These are phyloP conservation scores for Phytophthora sansomeana DNA, from an alignment of 352 stramenopile species.

Conservation along the genomic window DNA sequence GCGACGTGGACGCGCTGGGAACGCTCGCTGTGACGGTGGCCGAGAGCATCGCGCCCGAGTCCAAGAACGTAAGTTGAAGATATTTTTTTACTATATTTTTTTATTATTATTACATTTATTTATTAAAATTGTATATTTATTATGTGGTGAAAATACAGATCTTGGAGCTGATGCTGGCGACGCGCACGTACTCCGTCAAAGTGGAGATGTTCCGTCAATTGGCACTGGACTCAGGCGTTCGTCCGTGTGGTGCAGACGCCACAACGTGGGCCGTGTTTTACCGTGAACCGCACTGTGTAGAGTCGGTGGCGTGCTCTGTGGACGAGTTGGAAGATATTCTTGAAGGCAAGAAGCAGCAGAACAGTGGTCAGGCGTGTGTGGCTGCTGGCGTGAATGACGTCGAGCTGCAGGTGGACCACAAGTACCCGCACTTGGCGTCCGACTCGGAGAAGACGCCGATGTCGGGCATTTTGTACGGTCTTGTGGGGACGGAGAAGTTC, in stretches of 20 bases:
- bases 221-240: constrained; percentile 72
- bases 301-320: constrained; percentile 68
- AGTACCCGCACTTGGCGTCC: constrained; percentile 56
- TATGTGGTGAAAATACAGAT: constrained; percentile 51
- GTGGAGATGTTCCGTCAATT: constrained; percentile 88
- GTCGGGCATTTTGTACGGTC: constrained; percentile 89
- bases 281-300: constrained; percentile 63
- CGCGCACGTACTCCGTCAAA: constrained; percentile 80
- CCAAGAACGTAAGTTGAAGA: constrained; percentile 58
- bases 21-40: constrained; percentile 61
- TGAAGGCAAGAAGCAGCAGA: constrained; percentile 30
- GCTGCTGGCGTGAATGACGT: constrained; percentile 75
- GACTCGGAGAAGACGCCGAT: constrained; percentile 18
- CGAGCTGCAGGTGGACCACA: constrained; percentile 75
- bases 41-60: constrained; percentile 62
- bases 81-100: too few relatives aligned
- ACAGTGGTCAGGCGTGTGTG: constrained; percentile 52
- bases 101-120: constrained; percentile 12
- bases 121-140: constrained; percentile 5
- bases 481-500: constrained; percentile 72
- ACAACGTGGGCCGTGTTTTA: constrained; percentile 84
- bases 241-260: constrained; percentile 55
- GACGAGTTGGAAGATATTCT: constrained; percentile 54
- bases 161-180: constrained; percentile 79
- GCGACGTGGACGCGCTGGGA: constrained; percentile 60